These are phyloP conservation scores for Komagataella pseudopastoris DNA, from an alignment of 805 yeast genomes.

Conservation along the genomic window DNA sequence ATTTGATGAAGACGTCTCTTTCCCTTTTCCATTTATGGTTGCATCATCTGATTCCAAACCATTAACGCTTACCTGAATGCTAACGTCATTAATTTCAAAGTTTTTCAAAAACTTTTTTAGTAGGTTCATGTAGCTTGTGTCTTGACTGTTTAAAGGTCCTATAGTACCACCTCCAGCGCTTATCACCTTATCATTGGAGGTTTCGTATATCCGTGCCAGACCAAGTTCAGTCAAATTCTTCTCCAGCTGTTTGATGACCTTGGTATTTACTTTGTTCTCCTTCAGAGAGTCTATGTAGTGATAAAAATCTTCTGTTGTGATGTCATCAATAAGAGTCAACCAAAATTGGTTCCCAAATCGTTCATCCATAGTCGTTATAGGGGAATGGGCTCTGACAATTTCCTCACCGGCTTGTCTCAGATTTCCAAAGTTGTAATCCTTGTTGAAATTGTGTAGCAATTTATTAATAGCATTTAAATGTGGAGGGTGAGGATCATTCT, in stretches of 20 bases:
- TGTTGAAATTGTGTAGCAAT: slow-evolving; percentile 16
- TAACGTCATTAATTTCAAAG: slow-evolving; percentile 21
- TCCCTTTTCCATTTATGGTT: slow-evolving; percentile 8
- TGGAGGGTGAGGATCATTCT: not conserved
- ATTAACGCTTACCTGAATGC: slow-evolving; percentile 7
- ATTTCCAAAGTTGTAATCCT: slow-evolving; percentile 1
- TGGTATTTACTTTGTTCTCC: slow-evolving; percentile 14
- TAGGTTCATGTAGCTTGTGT: slow-evolving; percentile 21
- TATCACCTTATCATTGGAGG: not conserved
- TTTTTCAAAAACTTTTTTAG: slow-evolving; percentile 31
- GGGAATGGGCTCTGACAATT: not conserved
- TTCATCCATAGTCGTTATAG: not conserved
- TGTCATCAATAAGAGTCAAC: slow-evolving; percentile 6
- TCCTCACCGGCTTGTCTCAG: not conserved
- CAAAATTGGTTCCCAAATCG: slow-evolving; percentile 4
- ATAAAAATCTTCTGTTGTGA: slow-evolving; percentile 17
- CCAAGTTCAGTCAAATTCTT: slow-evolving; percentile 22
- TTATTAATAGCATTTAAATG: slow-evolving; percentile 17
- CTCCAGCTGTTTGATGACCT: slow-evolving; percentile 20
- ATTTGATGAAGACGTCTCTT: slow-evolving; percentile 4
- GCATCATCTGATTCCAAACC: slow-evolving; percentile 10
- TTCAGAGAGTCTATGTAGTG: slow-evolving; percentile 23
- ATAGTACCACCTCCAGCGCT: slow-evolving; percentile 9
- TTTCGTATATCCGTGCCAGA: not conserved
- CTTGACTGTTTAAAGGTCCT: slow-evolving; percentile 17